Evolutionary conservation across 371 early-diverging fungal genomes (phyloP).

Genomic region (Rhizopus stolonifer): DNA sequence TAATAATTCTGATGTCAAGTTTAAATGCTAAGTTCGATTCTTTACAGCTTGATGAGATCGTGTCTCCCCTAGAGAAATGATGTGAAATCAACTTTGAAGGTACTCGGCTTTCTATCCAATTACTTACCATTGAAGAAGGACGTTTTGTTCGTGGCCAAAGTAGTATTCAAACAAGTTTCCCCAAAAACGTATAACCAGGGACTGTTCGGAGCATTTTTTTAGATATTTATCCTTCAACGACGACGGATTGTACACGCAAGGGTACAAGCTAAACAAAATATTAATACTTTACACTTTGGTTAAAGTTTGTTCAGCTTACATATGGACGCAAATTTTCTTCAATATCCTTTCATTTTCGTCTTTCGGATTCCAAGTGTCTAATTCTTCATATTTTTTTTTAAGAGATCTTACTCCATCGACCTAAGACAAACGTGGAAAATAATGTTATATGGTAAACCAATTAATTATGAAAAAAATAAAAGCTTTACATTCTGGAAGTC

Average conservation of each 20-base stretch:
- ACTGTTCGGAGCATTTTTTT: conserved; percentile 6
- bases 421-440: conserved; percentile 1
- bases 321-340: conserved; percentile 1
- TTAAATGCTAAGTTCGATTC: neutral
- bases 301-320: conserved; percentile 6
- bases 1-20: neutral
- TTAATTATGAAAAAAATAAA: conserved; percentile 1
- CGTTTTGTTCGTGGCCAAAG: neutral
- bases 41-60: conserved; percentile 4
- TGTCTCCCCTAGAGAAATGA: conserved; percentile 12
- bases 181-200: conserved; percentile 1
- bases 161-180: conserved; percentile 3
- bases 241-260: neutral
- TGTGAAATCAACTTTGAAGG: conserved; percentile 4
- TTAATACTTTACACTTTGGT: conserved; percentile 2
- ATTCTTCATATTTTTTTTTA: conserved; percentile 1
- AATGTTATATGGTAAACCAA: conserved; percentile 3
- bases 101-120: conserved; percentile 6
- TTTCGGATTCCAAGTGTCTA: neutral
- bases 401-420: neutral
- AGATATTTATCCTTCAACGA: neutral
- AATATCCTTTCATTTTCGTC: conserved; percentile 1
- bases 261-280: conserved; percentile 6
- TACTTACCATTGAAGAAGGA: conserved; percentile 8
- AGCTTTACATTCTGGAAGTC: conserved; percentile 1